Evolutionary conservation across 306 rosid species (phyloP).

Genomic region (Cicer bijugum): DNA sequence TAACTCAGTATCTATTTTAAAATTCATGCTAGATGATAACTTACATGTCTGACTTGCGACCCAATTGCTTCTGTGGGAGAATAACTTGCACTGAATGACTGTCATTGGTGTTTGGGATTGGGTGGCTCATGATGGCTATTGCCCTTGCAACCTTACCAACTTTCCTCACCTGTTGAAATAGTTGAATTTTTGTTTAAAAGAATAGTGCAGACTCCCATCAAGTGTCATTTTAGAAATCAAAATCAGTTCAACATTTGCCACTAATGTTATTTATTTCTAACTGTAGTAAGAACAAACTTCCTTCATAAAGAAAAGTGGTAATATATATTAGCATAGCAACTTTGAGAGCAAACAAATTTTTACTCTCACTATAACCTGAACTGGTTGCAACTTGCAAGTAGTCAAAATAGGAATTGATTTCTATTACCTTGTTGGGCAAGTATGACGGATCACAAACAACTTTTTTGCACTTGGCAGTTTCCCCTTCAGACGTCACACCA

Average conservation of each 20-base stretch:
- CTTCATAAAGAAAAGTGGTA: slow-evolving; percentile 26
- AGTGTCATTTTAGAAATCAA: slow-evolving; percentile 35
- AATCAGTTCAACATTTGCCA: slow-evolving; percentile 33
- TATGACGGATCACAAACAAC: slow-evolving; percentile 98
- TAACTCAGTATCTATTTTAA: background rate
- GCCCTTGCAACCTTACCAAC: slow-evolving; percentile 98
- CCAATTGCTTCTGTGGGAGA: slow-evolving; percentile 96
- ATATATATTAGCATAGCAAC: background rate
- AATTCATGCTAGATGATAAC: slow-evolving; percentile 38
- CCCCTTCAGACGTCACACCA: slow-evolving; percentile 99
- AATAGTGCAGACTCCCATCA: slow-evolving; percentile 28
- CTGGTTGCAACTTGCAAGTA: slow-evolving; percentile 35
- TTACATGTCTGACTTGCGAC: slow-evolving; percentile 98
- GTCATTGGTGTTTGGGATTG: slow-evolving; percentile 85
- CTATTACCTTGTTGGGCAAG: slow-evolving; percentile 79
- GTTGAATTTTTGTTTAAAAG: slow-evolving; percentile 37
- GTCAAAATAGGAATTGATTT: slow-evolving; percentile 17
- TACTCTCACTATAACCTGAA: slow-evolving; percentile 34
- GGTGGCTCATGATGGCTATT: slow-evolving; percentile 94
- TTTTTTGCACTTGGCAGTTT: slow-evolving; percentile 93
- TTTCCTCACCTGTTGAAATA: slow-evolving; percentile 80
- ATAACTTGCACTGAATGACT: slow-evolving; percentile 91
- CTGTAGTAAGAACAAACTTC: slow-evolving; percentile 15
- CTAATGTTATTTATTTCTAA: slow-evolving; percentile 16
- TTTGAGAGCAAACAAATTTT: slow-evolving; percentile 14